Evolutionary conservation across 495 filamentous ascomycete species (phyloP).

Genomic region (Xylaria venustula): DNA sequence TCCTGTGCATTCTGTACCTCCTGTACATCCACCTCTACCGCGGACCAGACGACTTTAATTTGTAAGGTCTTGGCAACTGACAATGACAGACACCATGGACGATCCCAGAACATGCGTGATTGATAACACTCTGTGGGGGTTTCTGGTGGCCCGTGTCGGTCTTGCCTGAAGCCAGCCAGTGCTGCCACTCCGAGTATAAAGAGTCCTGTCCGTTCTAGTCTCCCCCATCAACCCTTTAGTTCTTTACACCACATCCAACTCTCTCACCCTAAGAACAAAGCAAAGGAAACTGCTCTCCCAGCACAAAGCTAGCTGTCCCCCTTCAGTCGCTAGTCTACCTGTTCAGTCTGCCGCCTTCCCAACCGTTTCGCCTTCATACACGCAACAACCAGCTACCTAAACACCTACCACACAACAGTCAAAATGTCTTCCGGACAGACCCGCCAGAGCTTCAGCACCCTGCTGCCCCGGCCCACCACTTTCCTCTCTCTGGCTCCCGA

Average conservation of each 20-base stretch:
- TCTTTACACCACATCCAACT: not conserved
- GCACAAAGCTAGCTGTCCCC: slow-evolving; percentile 1
- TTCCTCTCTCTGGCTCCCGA: slow-evolving; percentile 47
- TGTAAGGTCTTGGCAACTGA: slow-evolving; percentile 32
- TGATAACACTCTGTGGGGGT: slow-evolving; percentile 18
- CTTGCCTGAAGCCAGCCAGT: not conserved
- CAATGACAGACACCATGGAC: not conserved
- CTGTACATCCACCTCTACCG: slow-evolving; percentile 15
- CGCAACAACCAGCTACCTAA: slow-evolving; percentile 5
- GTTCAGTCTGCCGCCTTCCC: not conserved
- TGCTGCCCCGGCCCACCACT: slow-evolving; percentile 32
- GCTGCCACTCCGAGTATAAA: slow-evolving; percentile 7
- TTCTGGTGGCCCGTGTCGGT: slow-evolving; percentile 12
- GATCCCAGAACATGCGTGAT: slow-evolving; percentile 12
- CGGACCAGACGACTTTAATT: slow-evolving; percentile 15
- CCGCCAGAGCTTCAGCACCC: slow-evolving; percentile 18
- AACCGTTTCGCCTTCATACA: slow-evolving; percentile 12
- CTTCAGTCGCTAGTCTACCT: not conserved
- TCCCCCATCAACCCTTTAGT: not conserved
- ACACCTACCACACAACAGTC: not conserved
- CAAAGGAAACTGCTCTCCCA: not conserved
- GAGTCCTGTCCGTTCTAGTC: slow-evolving; percentile 1
- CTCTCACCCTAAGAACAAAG: slow-evolving; percentile 6
- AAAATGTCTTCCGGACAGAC: slow-evolving; percentile 26
- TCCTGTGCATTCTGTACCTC: slow-evolving; percentile 17